Base-by-base conservation (phyloP, 306 rosid species). In the Rosa chinensis region DNA sequence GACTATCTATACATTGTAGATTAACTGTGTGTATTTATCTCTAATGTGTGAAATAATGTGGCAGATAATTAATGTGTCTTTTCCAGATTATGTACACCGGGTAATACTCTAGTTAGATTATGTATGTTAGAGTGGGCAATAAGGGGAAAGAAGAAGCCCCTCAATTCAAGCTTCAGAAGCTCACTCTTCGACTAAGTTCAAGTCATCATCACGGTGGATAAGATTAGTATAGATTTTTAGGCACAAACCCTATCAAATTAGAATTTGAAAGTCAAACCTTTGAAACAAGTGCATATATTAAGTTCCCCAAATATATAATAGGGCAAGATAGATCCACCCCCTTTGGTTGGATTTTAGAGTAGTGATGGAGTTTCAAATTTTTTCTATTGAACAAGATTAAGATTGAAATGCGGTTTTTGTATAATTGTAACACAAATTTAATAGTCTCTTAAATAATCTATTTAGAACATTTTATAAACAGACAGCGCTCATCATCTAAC, bases 41-140 rank as follows among this genome's bases (percentile, higher is more conserved):
- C 49, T 45, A 45, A 45, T 45, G 76, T 58, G 20, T 47, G 35
- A 32, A 32, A 32, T 20, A 64, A 64, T 72, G 82, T 55, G 71
- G 55, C 37, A 66, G 64, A 58, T 12, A 40, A 47, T 45, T 45
- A 44, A 48, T 61, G 67, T n/a, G 35, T 43, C 20, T 32, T 42
- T 76, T 76, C 12, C 62, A 17, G 77, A 81, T 44, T 80, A 50
- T 55, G 61, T 75, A 43, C 79, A 75, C 80, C 76, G 3, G 66
- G 72, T 47, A 70, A 35, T 49, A 70, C 63, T 44, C 66, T 55
- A 55, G 23, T 55, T 45, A 17, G 10, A 63, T 81, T 14, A 47
- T 44, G 52, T 61, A 47, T 71, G 10, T 76, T 76, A 11, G 28
- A 14, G 43, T 28, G 32, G 23, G 62, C 48, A 76, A 11, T 63